Conservation (phyloP, 2,329 filamentous ascomycete genomes). For the Aspergillus chevalieri region DNA sequence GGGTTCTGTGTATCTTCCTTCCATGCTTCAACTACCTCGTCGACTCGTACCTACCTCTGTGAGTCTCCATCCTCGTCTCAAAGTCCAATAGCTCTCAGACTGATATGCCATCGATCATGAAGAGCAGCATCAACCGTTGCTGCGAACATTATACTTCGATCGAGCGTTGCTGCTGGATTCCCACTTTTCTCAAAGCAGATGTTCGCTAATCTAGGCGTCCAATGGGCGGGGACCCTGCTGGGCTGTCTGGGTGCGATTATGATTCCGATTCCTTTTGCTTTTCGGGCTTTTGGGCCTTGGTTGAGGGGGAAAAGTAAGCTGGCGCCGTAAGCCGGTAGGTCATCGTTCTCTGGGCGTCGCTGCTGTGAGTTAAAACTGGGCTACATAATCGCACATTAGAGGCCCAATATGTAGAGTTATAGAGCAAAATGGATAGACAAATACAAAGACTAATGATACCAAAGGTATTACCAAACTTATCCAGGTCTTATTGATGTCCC, state of each 20-base stretch:
- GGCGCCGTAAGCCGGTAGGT: background rate
- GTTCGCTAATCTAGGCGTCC: slow-evolving; percentile 27
- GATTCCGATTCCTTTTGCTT: background rate
- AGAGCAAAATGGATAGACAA: too few species aligned
- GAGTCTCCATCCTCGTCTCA: slow-evolving; percentile 7
- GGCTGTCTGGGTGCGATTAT: slow-evolving; percentile 21
- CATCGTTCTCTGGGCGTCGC: too few species aligned
- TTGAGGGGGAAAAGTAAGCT: background rate
- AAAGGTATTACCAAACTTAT: too few species aligned
- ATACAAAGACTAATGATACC: too few species aligned
- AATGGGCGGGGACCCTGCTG: slow-evolving; percentile 31
- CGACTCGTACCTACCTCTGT: slow-evolving; percentile 32
- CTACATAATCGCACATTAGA: too few species aligned
- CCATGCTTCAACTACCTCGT: slow-evolving; percentile 29
- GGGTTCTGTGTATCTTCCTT: slow-evolving; percentile 24
- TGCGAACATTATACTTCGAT: slow-evolving; percentile 29
- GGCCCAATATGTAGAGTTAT: too few species aligned
- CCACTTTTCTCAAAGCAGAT: slow-evolving; percentile 29
- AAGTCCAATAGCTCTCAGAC: background rate
- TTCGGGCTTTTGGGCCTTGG: background rate
- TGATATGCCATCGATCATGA: background rate
- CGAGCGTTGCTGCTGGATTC: slow-evolving; percentile 24
- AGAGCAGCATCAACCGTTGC: slow-evolving; percentile 31
- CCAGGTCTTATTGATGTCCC: too few species aligned
- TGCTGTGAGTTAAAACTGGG: too few species aligned